These are phyloP conservation scores for Pilatotrama ljubarskyi DNA, from an alignment of 768 basidiomycete species.

Conservation along the genomic window DNA sequence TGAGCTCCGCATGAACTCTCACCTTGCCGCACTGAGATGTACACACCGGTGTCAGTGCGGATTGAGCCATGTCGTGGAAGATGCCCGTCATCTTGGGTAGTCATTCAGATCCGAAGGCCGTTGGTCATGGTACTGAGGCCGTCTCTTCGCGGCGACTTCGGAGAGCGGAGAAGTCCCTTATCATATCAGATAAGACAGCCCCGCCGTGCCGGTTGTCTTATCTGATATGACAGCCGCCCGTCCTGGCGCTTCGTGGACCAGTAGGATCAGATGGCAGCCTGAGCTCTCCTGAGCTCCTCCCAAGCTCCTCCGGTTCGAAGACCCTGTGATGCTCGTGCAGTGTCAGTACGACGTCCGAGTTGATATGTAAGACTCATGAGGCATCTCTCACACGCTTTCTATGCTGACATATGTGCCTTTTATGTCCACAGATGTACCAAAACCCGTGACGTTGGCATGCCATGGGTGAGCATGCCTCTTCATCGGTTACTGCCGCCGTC, in stretches of 20 bases:
- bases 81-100: background rate
- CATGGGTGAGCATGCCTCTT: too few species aligned
- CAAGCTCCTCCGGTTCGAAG: background rate
- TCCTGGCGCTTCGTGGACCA: background rate
- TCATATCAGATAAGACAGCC: slow-evolving; percentile 12
- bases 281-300: too few species aligned
- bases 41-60: too few species aligned
- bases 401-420: background rate
- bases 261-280: slow-evolving; percentile 1
- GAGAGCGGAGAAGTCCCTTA: background rate
- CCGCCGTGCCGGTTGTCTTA: background rate
- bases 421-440: too few species aligned
- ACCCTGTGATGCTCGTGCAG: slow-evolving; percentile 4
- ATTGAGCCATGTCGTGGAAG: background rate
- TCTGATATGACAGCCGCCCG: slow-evolving; percentile 7
- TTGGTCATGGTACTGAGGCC: background rate
- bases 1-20: too few species aligned
- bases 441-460: too few species aligned
- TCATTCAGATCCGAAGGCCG: background rate
- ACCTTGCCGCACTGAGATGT: too few species aligned
- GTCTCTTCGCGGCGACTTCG: background rate
- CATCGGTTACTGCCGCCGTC: too few species aligned
- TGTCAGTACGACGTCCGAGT: background rate
- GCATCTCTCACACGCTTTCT: background rate
- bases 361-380: background rate